Base-by-base conservation (phyloP, 2,329 filamentous ascomycete species). In the Ophiostoma angusticollis region DNA sequence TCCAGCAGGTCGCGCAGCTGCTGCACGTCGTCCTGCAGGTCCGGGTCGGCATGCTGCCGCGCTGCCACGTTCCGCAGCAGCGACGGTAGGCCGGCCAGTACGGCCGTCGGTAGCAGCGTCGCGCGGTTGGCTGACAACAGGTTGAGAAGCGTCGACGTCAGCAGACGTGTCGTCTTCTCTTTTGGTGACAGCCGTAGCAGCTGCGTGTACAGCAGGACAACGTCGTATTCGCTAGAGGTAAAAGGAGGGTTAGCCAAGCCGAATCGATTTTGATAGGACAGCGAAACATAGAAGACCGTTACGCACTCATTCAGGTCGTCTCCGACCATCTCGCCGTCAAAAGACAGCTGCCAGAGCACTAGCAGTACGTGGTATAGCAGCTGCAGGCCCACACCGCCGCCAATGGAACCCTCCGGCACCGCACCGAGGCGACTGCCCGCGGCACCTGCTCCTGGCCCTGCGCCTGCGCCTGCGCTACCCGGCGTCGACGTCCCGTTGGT, bases 281-380 rank as follows among this genome's bases (percentile, higher is more conserved):
- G 12, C 17, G n/a, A 21, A 25, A 21, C 33, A 9, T 12, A 12
- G 16, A n/a, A 13, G 9, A n/a, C n/a, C n/a, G n/a, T n/a, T 12
- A 61, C 80, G 52, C 69, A 91, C 84, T 86, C 78, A 60, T 96
- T 84, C 42, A 98, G 67, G 30, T 89, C 86, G 44, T 79, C 72
- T 27, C 75, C 75, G 52, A 80, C 68, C 2, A 67, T 61, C 43
- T 80, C 78, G 11, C 85, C 84, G 57, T 96, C 91, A 49, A 98
- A 98, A 55, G 86, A 94, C 49, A 98, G 68, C 65, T 96, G 87
- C 91, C 91, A 98, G 42, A 98, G 65, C 11, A 93, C 87, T 36
- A 98, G 70, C 17, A 98, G 71, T 13, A 95, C 83, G 53, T 95
- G 85, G 58, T 98, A 98, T 29, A 98, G 71, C 29, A 96, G 72